phyloP scores from a whole-genome alignment of 2,329 filamentous ascomycete genomes.

The Penicillium sclerotiorum region DNA sequence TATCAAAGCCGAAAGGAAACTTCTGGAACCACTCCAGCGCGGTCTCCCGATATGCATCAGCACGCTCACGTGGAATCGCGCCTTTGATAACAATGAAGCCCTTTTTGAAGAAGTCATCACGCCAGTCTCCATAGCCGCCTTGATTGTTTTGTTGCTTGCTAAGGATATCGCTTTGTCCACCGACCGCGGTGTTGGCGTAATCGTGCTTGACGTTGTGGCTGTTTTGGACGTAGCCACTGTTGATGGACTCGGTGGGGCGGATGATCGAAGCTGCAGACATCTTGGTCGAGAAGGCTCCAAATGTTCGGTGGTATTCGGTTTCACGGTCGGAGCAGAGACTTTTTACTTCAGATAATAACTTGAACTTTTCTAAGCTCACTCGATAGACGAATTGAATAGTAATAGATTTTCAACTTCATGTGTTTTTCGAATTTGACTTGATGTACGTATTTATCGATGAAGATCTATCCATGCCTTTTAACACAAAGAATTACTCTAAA shows the following conservation, averaged over 20 bases:
- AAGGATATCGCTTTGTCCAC: not conserved
- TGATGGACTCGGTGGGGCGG: not conserved
- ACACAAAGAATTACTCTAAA: not conserved
- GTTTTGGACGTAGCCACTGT: not conserved
- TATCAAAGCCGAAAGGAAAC: constrained; percentile 46
- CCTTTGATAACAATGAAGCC: constrained; percentile 48
- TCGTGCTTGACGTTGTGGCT: not conserved
- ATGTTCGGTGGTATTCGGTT: not conserved
- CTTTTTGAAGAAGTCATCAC: constrained; percentile 46
- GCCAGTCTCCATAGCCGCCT: constrained; percentile 41
- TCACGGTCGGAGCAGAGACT: no score
- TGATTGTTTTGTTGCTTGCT: not conserved
- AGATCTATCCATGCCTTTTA: not conserved
- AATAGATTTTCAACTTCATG: no score
- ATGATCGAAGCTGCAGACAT: not conserved
- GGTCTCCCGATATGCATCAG: constrained; percentile 45
- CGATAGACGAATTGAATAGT: no score
- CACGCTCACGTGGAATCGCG: constrained; percentile 41
- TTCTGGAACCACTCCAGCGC: constrained; percentile 47
- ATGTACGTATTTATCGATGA: not conserved
- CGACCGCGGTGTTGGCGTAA: not conserved
- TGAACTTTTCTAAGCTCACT: no score
- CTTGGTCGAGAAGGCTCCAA: not conserved
- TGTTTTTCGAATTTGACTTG: not conserved
- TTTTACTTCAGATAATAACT: no score